These are phyloP conservation scores for Cymbopogon flexuosus DNA, from an alignment of 202 grass and related monocot species.

Conservation along the genomic window DNA sequence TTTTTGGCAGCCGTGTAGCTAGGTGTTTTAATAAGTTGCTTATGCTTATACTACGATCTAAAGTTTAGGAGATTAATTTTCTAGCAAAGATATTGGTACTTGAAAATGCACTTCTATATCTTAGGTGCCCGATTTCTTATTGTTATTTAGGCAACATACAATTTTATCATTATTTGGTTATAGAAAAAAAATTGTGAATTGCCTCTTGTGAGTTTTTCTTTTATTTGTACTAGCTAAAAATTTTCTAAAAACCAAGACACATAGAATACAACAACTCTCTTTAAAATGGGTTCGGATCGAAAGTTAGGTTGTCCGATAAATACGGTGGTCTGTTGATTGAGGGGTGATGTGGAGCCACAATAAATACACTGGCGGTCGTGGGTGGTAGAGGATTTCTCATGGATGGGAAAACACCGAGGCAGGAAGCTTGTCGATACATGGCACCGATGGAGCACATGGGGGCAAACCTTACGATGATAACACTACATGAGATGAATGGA, in stretches of 20 bases:
- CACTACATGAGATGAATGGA: too few relatives aligned
- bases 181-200: neutral
- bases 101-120: neutral
- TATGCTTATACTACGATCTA: neutral
- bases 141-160: neutral
- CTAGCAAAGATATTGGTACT: neutral
- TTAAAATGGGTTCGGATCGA: neutral
- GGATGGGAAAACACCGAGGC: neutral
- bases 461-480: too few relatives aligned
- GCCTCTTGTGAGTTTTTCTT: neutral
- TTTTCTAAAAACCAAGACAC: neutral
- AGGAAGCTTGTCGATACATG: neutral
- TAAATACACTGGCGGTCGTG: fast-evolving
- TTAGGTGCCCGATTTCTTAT: neutral
- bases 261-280: neutral
- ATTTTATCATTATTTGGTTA: neutral
- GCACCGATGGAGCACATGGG: too few relatives aligned
- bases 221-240: neutral
- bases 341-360: neutral
- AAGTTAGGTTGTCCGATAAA: neutral
- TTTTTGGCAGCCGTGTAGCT: too few relatives aligned
- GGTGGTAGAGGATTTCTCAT: neutral
- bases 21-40: too few relatives aligned
- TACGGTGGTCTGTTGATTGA: neutral
- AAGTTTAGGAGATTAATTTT: neutral